Percentiles rank a stretch among this genome's conserved stretches.
These are phyloP conservation scores for Anisodus tanguticus DNA, from an alignment of 257 asterid species.

Conservation along the genomic window DNA sequence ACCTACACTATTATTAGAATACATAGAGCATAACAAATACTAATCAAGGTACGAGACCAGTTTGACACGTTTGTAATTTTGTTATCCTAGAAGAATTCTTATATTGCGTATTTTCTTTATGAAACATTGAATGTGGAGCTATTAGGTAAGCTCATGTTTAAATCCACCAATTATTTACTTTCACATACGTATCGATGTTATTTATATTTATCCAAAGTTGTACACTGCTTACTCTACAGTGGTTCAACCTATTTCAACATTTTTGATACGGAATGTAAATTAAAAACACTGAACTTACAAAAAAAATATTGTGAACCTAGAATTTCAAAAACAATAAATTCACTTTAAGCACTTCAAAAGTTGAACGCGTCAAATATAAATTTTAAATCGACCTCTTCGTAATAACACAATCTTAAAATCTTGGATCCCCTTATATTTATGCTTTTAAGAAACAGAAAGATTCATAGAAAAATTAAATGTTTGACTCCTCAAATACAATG, in stretches of 20 bases:
- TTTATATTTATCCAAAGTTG: not conserved
- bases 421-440: too few species aligned
- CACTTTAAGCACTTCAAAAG: too few species aligned
- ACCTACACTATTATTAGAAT: too few species aligned
- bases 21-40: not conserved
- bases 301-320: not conserved
- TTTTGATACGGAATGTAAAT: not conserved
- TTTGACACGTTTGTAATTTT: not conserved
- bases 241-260: not conserved
- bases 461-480: too few species aligned
- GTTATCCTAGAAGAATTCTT: not conserved
- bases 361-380: too few species aligned
- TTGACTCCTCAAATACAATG: too few species aligned
- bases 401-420: too few species aligned
- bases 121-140: not conserved
- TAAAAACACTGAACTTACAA: not conserved
- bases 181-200: not conserved
- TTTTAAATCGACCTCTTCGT: too few species aligned
- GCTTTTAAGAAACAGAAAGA: too few species aligned
- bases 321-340: too few species aligned
- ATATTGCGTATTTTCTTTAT: not conserved
- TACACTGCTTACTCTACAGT: not conserved
- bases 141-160: not conserved
- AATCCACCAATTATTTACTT: not conserved
- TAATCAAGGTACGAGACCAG: not conserved